A percentile compares a stretch with the other conserved stretches of the same genome.
phyloP scores from a whole-genome alignment of 2,329 filamentous ascomycete genomes.

The Paramyrothecium roridum region DNA sequence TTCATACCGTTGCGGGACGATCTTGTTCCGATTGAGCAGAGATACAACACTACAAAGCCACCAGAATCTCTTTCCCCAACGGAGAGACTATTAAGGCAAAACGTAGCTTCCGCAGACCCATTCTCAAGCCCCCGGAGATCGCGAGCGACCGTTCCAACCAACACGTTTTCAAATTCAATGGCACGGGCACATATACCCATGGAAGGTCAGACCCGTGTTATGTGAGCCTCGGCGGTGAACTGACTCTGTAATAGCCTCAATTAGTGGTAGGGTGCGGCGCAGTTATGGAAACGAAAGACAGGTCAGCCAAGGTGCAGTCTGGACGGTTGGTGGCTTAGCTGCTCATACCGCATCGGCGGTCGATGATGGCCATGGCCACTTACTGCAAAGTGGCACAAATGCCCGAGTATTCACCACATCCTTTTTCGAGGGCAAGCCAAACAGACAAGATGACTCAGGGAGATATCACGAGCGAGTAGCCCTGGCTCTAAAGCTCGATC shows the following conservation, averaged over 20 bases:
- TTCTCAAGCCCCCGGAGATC: slow-evolving; percentile 29
- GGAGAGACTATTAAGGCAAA: slow-evolving; percentile 43
- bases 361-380: slow-evolving; percentile 60
- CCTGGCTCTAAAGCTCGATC: slow-evolving; percentile 76
- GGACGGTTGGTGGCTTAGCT: slow-evolving; percentile 71
- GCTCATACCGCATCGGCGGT: slow-evolving; percentile 48
- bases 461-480: slow-evolving; percentile 74
- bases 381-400: slow-evolving; percentile 68
- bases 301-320: slow-evolving; percentile 67
- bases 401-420: slow-evolving; percentile 62
- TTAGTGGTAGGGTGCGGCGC: slow-evolving; percentile 18
- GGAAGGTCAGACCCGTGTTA: neutral
- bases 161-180: slow-evolving; percentile 6
- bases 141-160: slow-evolving; percentile 7
- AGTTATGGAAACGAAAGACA: slow-evolving; percentile 34
- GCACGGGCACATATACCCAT: neutral
- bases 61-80: slow-evolving; percentile 35
- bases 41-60: slow-evolving; percentile 42
- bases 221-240: slow-evolving; percentile 3
- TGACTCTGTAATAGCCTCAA: slow-evolving; percentile 13
- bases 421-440: slow-evolving; percentile 38
- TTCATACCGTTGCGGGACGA: slow-evolving; percentile 45
- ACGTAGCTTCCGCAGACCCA: slow-evolving; percentile 35
- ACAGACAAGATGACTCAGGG: slow-evolving; percentile 57
- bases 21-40: slow-evolving; percentile 33